Evolutionary conservation across 2,329 filamentous ascomycete species (phyloP).

Genomic region (Sporothrix inflata): DNA sequence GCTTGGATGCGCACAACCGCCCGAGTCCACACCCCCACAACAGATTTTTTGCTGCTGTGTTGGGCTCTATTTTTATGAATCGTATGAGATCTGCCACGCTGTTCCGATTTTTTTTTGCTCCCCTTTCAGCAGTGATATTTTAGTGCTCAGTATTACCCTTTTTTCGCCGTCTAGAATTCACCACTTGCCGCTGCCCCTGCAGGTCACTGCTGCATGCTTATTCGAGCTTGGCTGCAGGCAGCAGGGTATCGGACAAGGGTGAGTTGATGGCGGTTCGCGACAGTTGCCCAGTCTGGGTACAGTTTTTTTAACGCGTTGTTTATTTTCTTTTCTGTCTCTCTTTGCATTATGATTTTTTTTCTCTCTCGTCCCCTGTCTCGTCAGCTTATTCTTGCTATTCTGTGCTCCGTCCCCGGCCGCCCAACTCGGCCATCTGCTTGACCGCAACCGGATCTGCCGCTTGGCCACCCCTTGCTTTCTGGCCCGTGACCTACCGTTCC

Average conservation of each 20-base stretch:
- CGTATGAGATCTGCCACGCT: background rate
- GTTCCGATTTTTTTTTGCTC: background rate
- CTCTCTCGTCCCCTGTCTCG: background rate
- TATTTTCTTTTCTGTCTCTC: background rate
- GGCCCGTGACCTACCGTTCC: too few species aligned
- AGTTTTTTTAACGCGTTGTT: background rate
- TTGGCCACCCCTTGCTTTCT: slow-evolving; percentile 11
- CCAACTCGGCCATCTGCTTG: background rate
- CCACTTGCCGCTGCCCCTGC: slow-evolving; percentile 13
- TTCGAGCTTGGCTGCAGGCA: slow-evolving; percentile 15
- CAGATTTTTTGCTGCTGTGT: background rate
- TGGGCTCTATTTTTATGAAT: slow-evolving; percentile 8
- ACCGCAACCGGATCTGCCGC: slow-evolving; percentile 12
- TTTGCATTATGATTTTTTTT: background rate
- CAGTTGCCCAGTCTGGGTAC: background rate
- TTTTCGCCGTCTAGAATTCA: background rate
- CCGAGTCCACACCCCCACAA: background rate
- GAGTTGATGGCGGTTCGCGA: background rate
- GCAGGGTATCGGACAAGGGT: background rate
- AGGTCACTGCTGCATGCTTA: slow-evolving; percentile 21
- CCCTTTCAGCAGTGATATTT: background rate
- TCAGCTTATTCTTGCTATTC: background rate
- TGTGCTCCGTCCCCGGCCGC: background rate
- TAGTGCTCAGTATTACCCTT: background rate
- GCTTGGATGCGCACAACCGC: background rate